Base-by-base conservation (phyloP, 352 stramenopile species). In the Globisporangium irregulare region DNA sequence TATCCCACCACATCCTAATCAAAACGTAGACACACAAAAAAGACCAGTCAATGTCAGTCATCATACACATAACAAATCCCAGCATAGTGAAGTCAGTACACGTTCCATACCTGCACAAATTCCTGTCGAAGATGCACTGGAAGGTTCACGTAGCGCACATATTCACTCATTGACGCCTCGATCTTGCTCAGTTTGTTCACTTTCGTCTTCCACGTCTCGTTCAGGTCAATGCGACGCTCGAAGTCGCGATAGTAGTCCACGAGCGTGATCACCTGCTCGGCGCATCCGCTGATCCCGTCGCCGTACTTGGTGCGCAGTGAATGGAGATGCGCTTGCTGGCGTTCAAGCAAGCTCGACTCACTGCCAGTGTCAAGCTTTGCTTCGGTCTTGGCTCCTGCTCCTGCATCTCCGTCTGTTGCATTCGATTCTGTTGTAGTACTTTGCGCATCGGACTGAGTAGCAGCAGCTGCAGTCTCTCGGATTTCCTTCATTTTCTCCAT, bases 201-300 rank as follows among this genome's bases (percentile, higher is more conserved):
- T 54, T 81, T 79, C 50, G 73, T 53, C 68, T 89, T 89, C 88
- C 88, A 95, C 22, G 73, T 73, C n/a, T 94, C 84, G 54, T 70
- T 76, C 43, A 93, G 54, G 48, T 91, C 75, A 3, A 83, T 93
- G 41, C 88, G 88, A 0, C 88, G 80, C 62, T 87, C 80, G 54
- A 94, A 95, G 24, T 85, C 73, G 32, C 85, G 80, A 59, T 95
- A 95, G 54, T 95, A 95, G 65, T 93, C 86, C 14, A 95, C 77
- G 50, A 95, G 75, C 24, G 81, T 86, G 58, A 95, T 84, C 32
- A 89, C 84, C 62, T 95, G 88, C 60, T 92, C 88, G 0, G 78
- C 75, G 60, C 88, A 95, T 12, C 75, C 79, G 32, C 70, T 72
- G 48, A 91, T 74, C 6, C 86, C 82, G 8, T 51, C 20, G 15